Evolutionary conservation across 371 early-diverging fungal genomes (phyloP), one percentile per base, ranked within the genome.

Genomic region (Circinella umbellata): DNA sequence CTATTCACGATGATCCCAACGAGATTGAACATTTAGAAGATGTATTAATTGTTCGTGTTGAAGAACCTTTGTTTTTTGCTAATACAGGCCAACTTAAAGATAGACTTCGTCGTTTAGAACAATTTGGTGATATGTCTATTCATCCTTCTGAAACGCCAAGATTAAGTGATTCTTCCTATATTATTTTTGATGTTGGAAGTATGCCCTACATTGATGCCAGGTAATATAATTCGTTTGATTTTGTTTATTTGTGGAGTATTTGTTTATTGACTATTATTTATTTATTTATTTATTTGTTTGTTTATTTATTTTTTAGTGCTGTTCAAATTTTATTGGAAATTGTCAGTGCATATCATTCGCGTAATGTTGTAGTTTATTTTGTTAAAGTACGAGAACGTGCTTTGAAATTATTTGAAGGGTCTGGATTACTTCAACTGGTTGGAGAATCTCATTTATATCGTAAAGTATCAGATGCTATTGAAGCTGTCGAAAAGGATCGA

Each of bases 31-130:
- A 92, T 42, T 81, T 96, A 36, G 91, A 93, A 69, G 96, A 94
- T n/a, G 90, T 90, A 14, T 77, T 98, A 49, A 88, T 98, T 69
- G 89, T 98, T 66, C 88, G 92, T 62, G 87, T 98, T 27, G 95
- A 96, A 70, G 98, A 98, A 71, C 90, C 92, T 0, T 80, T 98
- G 35, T 96, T 93, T 76, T 98, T 98, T 86, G 97, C 96, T 51
- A 98, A 98, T 74, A 91, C 94, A 46, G 97, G 84, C 3, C 96
- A 97, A 80, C 82, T 98, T 63, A 93, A 94, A 75, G 97, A 97
- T 57, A 87, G 97, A 37, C 81, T 98, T 49, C 90, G 94, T 60
- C 91, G 98, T 42, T 80, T 96, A 48, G 98, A 97, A 74, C 87
- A 90, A 71, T 94, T 93, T 83, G 98, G 98, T 46, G 94, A 94